phyloP scores from a whole-genome alignment of 2,329 filamentous ascomycete genomes.

The Fusarium circinatum region DNA sequence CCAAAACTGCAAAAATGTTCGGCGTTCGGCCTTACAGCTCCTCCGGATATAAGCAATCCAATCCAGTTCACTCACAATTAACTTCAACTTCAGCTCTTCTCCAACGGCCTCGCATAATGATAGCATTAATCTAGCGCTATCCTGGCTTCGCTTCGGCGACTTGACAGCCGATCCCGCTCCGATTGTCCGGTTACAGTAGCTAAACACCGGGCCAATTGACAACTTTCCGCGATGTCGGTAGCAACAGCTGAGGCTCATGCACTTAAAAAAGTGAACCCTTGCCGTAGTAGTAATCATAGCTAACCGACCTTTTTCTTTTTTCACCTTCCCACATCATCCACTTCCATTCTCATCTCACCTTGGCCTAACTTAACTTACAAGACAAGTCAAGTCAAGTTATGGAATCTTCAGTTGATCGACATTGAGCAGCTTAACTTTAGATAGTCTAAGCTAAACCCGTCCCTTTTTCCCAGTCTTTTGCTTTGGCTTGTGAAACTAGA shows the following conservation, averaged over 20 bases:
- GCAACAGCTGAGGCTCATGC: conserved; percentile 24
- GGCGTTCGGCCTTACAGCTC: conserved; percentile 34
- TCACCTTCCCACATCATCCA: conserved; percentile 7
- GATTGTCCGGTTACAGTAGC: conserved; percentile 24
- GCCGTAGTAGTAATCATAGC: conserved; percentile 19
- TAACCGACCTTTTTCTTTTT: conserved; percentile 4
- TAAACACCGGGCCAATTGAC: conserved; percentile 22
- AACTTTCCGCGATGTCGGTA: conserved; percentile 7
- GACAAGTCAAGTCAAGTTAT: conserved; percentile 2
- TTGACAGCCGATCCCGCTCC: conserved; percentile 23
- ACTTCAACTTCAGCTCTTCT: conserved; percentile 14
- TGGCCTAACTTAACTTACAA: not conserved
- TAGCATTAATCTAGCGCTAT: conserved; percentile 15
- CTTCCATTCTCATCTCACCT: not conserved
- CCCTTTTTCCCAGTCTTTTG: not conserved
- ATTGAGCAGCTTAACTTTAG: conserved; percentile 28
- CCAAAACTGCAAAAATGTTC: conserved; percentile 21
- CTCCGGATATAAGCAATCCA: conserved; percentile 23
- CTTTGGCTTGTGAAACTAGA: conserved; percentile 1
- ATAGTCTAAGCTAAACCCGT: conserved; percentile 24
- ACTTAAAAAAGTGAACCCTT: conserved; percentile 23
- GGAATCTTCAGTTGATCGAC: conserved; percentile 7
- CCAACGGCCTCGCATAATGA: conserved; percentile 3
- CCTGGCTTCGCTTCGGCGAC: conserved; percentile 19
- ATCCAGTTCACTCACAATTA: not conserved